phyloP scores from a whole-genome alignment of 2,329 filamentous ascomycete genomes.

The Fusarium lateritium region DNA sequence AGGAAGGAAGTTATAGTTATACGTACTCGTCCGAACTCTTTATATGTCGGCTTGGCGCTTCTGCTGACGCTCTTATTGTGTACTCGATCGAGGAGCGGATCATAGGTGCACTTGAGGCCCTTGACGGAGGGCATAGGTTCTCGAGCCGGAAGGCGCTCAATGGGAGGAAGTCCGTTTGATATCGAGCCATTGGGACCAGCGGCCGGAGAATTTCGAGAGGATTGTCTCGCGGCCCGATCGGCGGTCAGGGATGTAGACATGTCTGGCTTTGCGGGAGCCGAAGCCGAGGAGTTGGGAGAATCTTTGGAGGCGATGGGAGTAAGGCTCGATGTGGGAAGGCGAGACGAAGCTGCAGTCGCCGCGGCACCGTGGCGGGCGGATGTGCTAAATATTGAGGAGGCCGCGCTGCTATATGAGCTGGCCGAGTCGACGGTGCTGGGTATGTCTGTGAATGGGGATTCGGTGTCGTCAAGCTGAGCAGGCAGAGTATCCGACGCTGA shows the following conservation, averaged over 20 bases:
- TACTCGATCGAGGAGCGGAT: slow-evolving; percentile 69
- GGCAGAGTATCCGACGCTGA: slow-evolving; percentile 48
- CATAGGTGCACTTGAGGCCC: slow-evolving; percentile 73
- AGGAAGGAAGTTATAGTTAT: slow-evolving; percentile 59
- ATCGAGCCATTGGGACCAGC: slow-evolving; percentile 53
- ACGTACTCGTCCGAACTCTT: slow-evolving; percentile 78
- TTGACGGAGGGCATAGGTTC: slow-evolving; percentile 68
- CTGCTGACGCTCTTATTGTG: slow-evolving; percentile 67
- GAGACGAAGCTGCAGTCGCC: slow-evolving; percentile 57
- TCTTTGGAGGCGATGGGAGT: slow-evolving; percentile 68
- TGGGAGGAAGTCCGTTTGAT: slow-evolving; percentile 53
- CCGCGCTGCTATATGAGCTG: slow-evolving; percentile 79
- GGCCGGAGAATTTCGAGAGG: slow-evolving; percentile 49
- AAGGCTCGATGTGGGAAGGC: slow-evolving; percentile 60
- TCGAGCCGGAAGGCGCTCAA: slow-evolving; percentile 68
- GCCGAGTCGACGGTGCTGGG: slow-evolving; percentile 80
- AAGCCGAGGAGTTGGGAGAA: slow-evolving; percentile 65
- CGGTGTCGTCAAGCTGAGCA: slow-evolving; percentile 67
- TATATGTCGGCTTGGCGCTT: slow-evolving; percentile 72
- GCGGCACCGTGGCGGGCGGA: slow-evolving; percentile 59
- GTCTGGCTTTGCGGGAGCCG: slow-evolving; percentile 67
- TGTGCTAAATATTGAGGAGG: slow-evolving; percentile 79
- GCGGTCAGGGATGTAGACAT: slow-evolving; percentile 67
- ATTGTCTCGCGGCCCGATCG: slow-evolving; percentile 52
- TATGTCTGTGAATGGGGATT: slow-evolving; percentile 74